Percentiles rank a stretch among this genome's conserved stretches.
Conservation (phyloP, 2,329 filamentous ascomycete genomes). For the Ophiostoma sp. region DNA sequence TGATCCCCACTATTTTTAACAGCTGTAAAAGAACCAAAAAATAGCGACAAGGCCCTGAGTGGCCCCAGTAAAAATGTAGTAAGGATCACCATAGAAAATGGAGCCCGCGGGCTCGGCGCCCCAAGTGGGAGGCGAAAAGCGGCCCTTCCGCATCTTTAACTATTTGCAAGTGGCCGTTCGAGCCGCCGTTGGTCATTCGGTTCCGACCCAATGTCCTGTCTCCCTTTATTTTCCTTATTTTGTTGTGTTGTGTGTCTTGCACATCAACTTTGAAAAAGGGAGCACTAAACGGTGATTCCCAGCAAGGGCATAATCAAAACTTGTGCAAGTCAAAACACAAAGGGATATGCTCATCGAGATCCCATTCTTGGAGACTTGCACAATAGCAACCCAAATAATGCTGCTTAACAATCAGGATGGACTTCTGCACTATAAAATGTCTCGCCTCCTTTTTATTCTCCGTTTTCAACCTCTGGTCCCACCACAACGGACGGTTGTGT, state of each 20-base stretch:
- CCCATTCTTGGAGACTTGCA: neutral
- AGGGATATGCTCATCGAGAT: neutral
- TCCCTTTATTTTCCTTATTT: neutral
- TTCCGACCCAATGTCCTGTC: neutral
- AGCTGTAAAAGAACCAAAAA: neutral
- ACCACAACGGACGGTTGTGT: neutral
- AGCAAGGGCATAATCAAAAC: neutral
- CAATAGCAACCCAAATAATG: neutral
- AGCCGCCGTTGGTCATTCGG: neutral
- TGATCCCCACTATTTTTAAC: neutral
- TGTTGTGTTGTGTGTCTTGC: neutral
- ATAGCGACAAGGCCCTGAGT: neutral
- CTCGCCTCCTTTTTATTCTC: neutral
- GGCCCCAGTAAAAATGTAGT: neutral
- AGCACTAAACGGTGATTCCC: neutral
- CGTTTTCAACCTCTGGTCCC: neutral
- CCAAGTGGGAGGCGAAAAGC: neutral
- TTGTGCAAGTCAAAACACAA: slow-evolving; percentile 6
- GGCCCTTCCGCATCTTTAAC: neutral
- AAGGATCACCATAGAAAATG: neutral
- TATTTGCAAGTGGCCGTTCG: neutral
- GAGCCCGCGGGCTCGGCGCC: neutral
- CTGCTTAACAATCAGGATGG: neutral
- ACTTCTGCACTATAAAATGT: neutral
- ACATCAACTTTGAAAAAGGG: neutral